Evolutionary conservation across 768 basidiomycete species (phyloP).

Genomic region (Botryobasidium botryosum): DNA sequence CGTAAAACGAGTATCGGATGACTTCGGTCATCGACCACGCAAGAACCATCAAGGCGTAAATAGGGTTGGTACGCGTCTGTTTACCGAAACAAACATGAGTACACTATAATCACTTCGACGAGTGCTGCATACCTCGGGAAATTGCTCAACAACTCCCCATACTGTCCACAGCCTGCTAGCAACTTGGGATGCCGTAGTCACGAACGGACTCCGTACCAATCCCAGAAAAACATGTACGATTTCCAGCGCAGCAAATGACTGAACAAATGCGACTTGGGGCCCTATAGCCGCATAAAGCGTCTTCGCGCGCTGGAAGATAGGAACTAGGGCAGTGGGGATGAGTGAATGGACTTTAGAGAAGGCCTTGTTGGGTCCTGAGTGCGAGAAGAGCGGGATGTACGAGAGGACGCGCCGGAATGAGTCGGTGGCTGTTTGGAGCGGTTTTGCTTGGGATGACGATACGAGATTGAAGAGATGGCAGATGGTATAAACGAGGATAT

Average conservation of each 20-base stretch:
- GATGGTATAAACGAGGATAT: conserved; percentile 43
- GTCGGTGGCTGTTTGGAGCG: conserved; percentile 10
- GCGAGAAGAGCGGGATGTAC: conserved; percentile 15
- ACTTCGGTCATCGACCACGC: conserved; percentile 89
- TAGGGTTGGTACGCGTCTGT: conserved; percentile 51
- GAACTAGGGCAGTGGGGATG: conserved; percentile 3
- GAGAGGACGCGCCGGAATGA: conserved; percentile 6
- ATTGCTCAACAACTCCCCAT: conserved; percentile 64
- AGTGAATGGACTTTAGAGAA: neutral
- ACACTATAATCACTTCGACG: neutral
- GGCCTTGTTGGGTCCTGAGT: conserved; percentile 6
- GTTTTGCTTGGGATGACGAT: conserved; percentile 9
- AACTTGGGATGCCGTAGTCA: conserved; percentile 66
- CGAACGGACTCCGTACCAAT: conserved; percentile 60
- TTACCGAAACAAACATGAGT: neutral
- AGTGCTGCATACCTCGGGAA: conserved; percentile 33
- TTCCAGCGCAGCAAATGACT: conserved; percentile 72
- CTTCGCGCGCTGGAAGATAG: conserved; percentile 30
- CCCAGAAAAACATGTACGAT: conserved; percentile 64
- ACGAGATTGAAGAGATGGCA: conserved; percentile 31
- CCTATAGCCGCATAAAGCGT: conserved; percentile 52
- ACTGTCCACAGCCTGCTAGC: conserved; percentile 65
- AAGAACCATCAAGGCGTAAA: conserved; percentile 81
- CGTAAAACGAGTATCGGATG: conserved; percentile 83
- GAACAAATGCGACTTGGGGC: conserved; percentile 45